Percentiles rank a stretch among this genome's conserved stretches.
Evolutionary conservation across 2,329 filamentous ascomycete genomes (phyloP).

Genomic region (Pseudogymnoascus sp.): DNA sequence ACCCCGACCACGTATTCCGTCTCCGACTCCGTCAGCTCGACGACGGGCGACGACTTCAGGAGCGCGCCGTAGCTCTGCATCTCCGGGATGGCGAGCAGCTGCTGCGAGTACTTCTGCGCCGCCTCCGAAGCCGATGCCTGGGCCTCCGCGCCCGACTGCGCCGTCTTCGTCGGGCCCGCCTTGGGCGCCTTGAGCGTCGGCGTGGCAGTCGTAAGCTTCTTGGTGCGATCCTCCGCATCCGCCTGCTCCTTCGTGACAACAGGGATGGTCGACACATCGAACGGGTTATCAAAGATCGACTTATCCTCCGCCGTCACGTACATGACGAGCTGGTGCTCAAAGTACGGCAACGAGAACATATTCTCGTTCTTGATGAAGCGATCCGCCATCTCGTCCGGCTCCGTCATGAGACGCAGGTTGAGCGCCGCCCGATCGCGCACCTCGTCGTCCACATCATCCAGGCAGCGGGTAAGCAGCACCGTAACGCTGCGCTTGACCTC

Average conservation of each 20-base stretch:
- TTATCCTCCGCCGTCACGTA: conserved; percentile 93
- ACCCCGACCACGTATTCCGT: conserved; percentile 93
- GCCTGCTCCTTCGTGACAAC: conserved; percentile 94
- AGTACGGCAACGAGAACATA: conserved; percentile 88
- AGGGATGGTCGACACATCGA: conserved; percentile 85
- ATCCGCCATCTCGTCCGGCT: conserved; percentile 69
- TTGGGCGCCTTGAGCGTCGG: conserved; percentile 92
- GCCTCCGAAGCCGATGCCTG: conserved; percentile 68
- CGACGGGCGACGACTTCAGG: conserved; percentile 78
- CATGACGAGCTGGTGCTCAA: conserved; percentile 95
- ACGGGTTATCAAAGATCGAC: conserved; percentile 72
- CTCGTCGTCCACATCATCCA: conserved; percentile 97
- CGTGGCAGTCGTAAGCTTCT: conserved; percentile 89
- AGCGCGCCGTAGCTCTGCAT: conserved; percentile 82
- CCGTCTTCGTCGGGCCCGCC: conserved; percentile 64
- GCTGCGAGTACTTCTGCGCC: conserved; percentile 81
- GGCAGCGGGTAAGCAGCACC: conserved; percentile 82
- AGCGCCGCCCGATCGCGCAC: conserved; percentile 91
- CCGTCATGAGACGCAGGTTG: conserved; percentile 84
- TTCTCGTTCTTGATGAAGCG: conserved; percentile 94
- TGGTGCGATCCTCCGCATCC: conserved; percentile 88
- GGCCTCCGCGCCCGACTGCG: conserved; percentile 61
- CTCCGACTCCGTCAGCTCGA: conserved; percentile 92
- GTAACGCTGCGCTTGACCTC: conserved; percentile 95
- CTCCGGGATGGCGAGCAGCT: conserved; percentile 82